Base-by-base conservation (phyloP, 2,329 filamentous ascomycete genomes). In the Fusarium udum region DNA sequence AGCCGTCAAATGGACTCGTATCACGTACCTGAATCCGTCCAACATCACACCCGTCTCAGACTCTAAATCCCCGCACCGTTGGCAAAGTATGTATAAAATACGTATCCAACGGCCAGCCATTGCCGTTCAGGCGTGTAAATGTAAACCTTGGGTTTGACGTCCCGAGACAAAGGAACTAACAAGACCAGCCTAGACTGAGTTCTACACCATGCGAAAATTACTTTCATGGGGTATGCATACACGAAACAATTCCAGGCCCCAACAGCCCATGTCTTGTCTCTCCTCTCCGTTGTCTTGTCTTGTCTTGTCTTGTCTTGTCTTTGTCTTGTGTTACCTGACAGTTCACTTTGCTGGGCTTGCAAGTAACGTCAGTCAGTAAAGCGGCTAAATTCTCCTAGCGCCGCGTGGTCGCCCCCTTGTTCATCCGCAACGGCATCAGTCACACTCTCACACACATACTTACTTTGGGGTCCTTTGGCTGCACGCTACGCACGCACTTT, bases 311-410 rank as follows among this genome's bases (percentile, higher is more conserved):
- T 66, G 55, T 32, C 65, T 67, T 45, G 55, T 63, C 26, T 28
- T 28, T 28, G 26, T 28, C 65, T 67, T 45, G 55, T 63, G 57
- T 62, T 63, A 52, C 65, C 43, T 40, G 39, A 55, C 22, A 43
- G 9, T 56, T 52, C 49, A 52, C 31, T 40, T 51, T 53, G 32
- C 49, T 37, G 32, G 36, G 49, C 32, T 48, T 52, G 31, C 24
- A 34, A 43, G 24, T 22, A 42, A 45, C 36, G 42, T 49, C 48
- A 31, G 32, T 52, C 14, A 31, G 28, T 40, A 7, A 46, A 46
- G 75, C 75, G 75, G 75, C 69, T 77, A 77, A 77, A 77, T 74
- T 78, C 75, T 77, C 75, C 75, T 77, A 77, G 75, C 75, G 75
- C 66, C 60, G 56, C 60, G 60, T 58, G 75, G 69, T 49, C 45